Evolutionary conservation across 805 yeast genomes (phyloP), one percentile per base, ranked within the genome.

Genomic region (Saturnispora diversa): DNA sequence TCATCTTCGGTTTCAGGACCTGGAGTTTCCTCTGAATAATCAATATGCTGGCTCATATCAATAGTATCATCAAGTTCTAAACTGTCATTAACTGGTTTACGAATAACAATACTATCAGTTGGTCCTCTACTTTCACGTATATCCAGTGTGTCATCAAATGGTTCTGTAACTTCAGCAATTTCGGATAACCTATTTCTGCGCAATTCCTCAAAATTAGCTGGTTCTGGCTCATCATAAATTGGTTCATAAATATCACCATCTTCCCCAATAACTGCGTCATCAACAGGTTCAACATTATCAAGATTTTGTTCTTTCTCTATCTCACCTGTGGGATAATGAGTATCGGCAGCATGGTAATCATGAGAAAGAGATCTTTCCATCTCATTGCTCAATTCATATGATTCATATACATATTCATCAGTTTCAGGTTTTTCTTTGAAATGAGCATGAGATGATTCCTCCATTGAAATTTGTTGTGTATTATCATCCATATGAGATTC

Each of bases 91-190:
- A 31, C 23, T 6, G 40, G 29, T 28, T 44, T 34, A 6, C 20
- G 6, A 34, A 33, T 16, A 15, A 6, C 19, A 17, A 12, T 6
- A 21, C 27, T 15, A 2, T 15, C 19, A 33, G n/a, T n/a, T 5
- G 28, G 20, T 22, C 15, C 21, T 9, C 19, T 30, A 19, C 6
- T 5, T 30, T 11, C n/a, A 17, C n/a, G 23, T 10, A 15, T n/a
- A 15, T 27, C 26, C 5, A 19, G 21, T 11, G 33, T 30, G 21
- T 43, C 50, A 33, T 48, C 45, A 28, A 48, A 41, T 6, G 35
- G 31, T 32, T 48, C 46, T 30, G 47, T 42, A 15, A 42, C 46
- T 29, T 46, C 50, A 15, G 26, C 42, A 23, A 46, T 46, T 37
- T 44, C 47, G 2, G 47, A 44, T 20, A 46, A 24, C 23, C 50